Percentiles rank a stretch among this genome's conserved stretches.
phyloP scores from a whole-genome alignment of 495 filamentous ascomycete genomes.

The Haplographium delicatum region DNA sequence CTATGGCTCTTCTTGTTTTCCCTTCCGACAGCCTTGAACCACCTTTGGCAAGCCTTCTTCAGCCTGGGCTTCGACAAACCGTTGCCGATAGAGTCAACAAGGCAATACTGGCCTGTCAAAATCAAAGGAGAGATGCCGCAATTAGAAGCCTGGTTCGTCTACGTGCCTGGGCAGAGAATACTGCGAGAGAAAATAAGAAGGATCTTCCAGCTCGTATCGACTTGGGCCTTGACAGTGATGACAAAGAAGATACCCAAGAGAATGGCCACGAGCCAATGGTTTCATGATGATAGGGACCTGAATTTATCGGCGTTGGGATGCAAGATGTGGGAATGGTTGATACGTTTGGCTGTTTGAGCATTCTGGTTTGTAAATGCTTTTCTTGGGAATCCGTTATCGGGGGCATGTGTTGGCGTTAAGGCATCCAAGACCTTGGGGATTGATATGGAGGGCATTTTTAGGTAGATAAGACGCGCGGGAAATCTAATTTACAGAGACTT shows the following conservation, averaged over 20 bases:
- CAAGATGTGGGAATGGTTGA: background rate
- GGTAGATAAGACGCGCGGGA: too few relatives aligned
- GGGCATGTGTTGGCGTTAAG: background rate
- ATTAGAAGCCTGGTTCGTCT: conserved; percentile 74
- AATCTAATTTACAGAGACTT: too few relatives aligned
- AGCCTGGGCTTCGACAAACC: conserved; percentile 72
- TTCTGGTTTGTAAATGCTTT: background rate
- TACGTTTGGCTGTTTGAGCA: background rate
- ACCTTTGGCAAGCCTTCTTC: conserved; percentile 66
- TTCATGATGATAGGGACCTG: conserved; percentile 27
- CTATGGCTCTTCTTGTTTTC: conserved; percentile 89
- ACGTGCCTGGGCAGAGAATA: conserved; percentile 79
- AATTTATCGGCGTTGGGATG: background rate
- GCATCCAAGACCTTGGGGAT: too few relatives aligned
- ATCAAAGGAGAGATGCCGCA: conserved; percentile 69
- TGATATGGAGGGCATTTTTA: too few relatives aligned
- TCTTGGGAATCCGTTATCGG: too few relatives aligned
- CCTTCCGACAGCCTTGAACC: conserved; percentile 70
- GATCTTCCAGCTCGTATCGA: conserved; percentile 69
- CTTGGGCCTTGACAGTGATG: conserved; percentile 58
- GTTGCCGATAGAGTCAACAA: conserved; percentile 83
- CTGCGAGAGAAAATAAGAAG: conserved; percentile 65
- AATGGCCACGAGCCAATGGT: conserved; percentile 53
- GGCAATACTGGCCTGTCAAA: conserved; percentile 70
- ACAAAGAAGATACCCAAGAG: conserved; percentile 35